Percentiles rank a stretch among this genome's conserved stretches.
These are phyloP conservation scores for Acer negundo DNA, from an alignment of 345 rosid species.

Conservation along the genomic window DNA sequence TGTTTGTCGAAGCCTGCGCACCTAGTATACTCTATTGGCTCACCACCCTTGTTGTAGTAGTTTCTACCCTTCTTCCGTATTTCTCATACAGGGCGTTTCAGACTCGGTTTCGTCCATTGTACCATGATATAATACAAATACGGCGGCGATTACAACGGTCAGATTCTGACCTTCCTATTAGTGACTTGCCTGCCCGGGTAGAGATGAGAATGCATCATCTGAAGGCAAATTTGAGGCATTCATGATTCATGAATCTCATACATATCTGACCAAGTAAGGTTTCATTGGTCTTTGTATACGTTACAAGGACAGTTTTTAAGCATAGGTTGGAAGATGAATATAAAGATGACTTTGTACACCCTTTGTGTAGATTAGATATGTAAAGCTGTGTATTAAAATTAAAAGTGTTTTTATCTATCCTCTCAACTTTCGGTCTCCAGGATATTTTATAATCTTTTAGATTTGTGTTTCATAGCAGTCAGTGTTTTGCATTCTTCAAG, in stretches of 20 bases:
- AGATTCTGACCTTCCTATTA: conserved; percentile 13
- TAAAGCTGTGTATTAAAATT: conserved; percentile 13
- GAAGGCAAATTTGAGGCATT: conserved; percentile 32
- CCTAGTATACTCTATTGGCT: conserved; percentile 72
- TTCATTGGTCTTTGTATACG: conserved; percentile 9
- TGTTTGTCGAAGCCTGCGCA: conserved; percentile 70
- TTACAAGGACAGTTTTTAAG: neutral
- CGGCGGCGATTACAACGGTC: conserved; percentile 26
- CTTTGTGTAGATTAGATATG: conserved; percentile 14
- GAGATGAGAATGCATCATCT: conserved; percentile 49
- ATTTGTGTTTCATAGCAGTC: neutral
- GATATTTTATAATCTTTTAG: neutral
- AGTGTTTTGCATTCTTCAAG: neutral
- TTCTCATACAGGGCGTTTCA: conserved; percentile 76
- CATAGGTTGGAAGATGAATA: conserved; percentile 9
- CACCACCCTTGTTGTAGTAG: conserved; percentile 55
- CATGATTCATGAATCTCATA: conserved; percentile 23
- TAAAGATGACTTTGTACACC: conserved; percentile 5
- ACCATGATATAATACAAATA: conserved; percentile 66
- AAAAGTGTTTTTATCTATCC: neutral
- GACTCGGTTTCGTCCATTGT: conserved; percentile 69
- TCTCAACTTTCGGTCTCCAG: neutral
- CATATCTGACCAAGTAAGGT: neutral
- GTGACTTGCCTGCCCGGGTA: conserved; percentile 44
- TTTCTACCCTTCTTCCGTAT: conserved; percentile 72